phyloP scores from a whole-genome alignment of 768 basidiomycete genomes.

The Saitozyma sp. region DNA sequence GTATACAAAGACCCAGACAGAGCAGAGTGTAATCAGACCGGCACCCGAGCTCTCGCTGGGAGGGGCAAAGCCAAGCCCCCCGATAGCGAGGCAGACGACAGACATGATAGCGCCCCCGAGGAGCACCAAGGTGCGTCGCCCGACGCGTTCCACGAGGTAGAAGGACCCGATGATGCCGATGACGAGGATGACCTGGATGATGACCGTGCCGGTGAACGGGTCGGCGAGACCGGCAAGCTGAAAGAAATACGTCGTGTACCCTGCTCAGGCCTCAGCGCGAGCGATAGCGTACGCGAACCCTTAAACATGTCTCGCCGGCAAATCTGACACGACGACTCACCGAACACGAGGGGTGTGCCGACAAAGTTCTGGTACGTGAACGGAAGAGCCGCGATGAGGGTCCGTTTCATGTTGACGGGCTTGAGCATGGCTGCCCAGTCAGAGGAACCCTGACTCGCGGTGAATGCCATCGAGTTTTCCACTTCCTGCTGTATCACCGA shows the following conservation, averaged over 20 bases:
- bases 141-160: conserved; percentile 25
- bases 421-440: conserved; percentile 7
- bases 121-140: conserved; percentile 23
- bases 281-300: conserved; percentile 7
- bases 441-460: background rate
- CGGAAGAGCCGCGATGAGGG: conserved; percentile 5
- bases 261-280: background rate
- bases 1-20: conserved; percentile 23
- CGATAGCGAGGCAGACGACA: conserved; percentile 13
- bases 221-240: conserved; percentile 12
- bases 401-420: conserved; percentile 5
- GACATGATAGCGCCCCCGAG: conserved; percentile 1
- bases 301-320: conserved; percentile 27
- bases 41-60: conserved; percentile 1
- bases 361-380: conserved; percentile 13
- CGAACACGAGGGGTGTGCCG: conserved; percentile 9
- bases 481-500: conserved; percentile 15
- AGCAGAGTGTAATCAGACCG: conserved; percentile 13
- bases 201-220: conserved; percentile 12
- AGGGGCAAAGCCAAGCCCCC: conserved; percentile 11
- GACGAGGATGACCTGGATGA: conserved; percentile 5
- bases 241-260: too few species aligned
- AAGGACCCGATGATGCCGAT: conserved; percentile 18
- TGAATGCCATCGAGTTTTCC: background rate
- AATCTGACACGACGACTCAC: conserved; percentile 14